phyloP scores from a whole-genome alignment of 1,284 basidiomycete genomes.

The Tilletiaria anomala region DNA sequence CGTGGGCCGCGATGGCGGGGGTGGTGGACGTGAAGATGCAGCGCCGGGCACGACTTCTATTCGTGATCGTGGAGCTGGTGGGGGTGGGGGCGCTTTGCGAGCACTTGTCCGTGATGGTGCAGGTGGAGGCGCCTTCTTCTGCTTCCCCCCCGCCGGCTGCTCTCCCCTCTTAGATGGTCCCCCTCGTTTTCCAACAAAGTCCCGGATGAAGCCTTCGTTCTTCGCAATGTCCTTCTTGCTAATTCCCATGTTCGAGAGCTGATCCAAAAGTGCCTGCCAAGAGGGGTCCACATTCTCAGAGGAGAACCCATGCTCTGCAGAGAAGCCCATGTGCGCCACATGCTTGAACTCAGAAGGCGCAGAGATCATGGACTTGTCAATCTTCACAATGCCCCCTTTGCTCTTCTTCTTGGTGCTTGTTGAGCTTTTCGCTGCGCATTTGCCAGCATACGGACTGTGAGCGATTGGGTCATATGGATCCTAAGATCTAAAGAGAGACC shows the following conservation, averaged over 20 bases:
- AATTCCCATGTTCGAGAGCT: slow-evolving; percentile 58
- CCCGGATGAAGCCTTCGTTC: slow-evolving; percentile 78
- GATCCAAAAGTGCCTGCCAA: slow-evolving; percentile 65
- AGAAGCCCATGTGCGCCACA: slow-evolving; percentile 89
- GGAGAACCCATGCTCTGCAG: slow-evolving; percentile 68
- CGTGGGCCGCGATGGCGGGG: slow-evolving; percentile 40
- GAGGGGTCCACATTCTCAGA: slow-evolving; percentile 79
- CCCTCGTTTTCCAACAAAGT: slow-evolving; percentile 56
- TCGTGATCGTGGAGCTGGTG: slow-evolving; percentile 12
- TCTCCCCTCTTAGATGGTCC: slow-evolving; percentile 14
- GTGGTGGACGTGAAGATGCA: slow-evolving; percentile 27
- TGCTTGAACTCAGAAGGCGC: slow-evolving; percentile 68
- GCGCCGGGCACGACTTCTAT: no score
- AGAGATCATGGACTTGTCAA: slow-evolving; percentile 82
- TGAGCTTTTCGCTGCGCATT: slow-evolving; percentile 53
- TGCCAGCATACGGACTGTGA: slow-evolving; percentile 49
- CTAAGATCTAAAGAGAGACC: no score
- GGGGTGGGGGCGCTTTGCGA: slow-evolving; percentile 29
- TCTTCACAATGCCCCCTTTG: slow-evolving; percentile 46
- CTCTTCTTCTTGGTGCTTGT: slow-evolving; percentile 37
- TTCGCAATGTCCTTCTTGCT: slow-evolving; percentile 48
- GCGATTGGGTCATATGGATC: no score
- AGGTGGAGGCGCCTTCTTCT: slow-evolving; percentile 18
- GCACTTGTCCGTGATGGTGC: slow-evolving; percentile 9
- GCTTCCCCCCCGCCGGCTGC: background rate